Evolutionary conservation across 1,284 basidiomycete species (phyloP).

Genomic region (Puccinia triticina): DNA sequence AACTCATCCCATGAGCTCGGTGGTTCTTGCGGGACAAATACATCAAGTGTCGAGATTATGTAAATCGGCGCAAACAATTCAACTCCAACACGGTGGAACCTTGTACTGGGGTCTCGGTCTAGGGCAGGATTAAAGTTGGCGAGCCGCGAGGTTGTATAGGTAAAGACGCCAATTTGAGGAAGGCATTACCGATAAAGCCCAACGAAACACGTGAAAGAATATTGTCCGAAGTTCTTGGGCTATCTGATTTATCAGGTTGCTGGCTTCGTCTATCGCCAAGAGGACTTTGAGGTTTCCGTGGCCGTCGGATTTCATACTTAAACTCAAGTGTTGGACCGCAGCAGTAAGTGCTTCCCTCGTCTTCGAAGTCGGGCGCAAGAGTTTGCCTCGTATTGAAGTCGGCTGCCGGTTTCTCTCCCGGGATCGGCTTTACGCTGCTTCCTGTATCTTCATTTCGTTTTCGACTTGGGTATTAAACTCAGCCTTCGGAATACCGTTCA

Average conservation of each 20-base stretch:
- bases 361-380: too few relatives aligned
- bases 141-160: neutral
- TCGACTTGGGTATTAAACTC: neutral
- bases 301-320: neutral
- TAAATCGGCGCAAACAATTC: neutral
- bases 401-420: neutral
- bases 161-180: neutral
- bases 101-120: neutral
- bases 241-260: neutral
- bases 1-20: neutral
- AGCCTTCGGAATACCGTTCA: neutral
- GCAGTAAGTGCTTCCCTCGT: too few relatives aligned
- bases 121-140: too few relatives aligned
- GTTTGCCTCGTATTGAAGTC: neutral
- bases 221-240: too few relatives aligned
- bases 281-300: conserved; percentile 4
- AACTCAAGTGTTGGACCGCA: neutral
- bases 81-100: neutral
- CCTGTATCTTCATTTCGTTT: neutral
- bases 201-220: neutral
- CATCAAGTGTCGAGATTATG: neutral
- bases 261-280: conserved; percentile 14
- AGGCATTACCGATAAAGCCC: neutral
- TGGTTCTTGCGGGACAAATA: too few relatives aligned
- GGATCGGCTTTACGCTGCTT: neutral